These are phyloP conservation scores for Penicillium taxi DNA, from an alignment of 495 filamentous ascomycete genomes.

Conservation along the genomic window DNA sequence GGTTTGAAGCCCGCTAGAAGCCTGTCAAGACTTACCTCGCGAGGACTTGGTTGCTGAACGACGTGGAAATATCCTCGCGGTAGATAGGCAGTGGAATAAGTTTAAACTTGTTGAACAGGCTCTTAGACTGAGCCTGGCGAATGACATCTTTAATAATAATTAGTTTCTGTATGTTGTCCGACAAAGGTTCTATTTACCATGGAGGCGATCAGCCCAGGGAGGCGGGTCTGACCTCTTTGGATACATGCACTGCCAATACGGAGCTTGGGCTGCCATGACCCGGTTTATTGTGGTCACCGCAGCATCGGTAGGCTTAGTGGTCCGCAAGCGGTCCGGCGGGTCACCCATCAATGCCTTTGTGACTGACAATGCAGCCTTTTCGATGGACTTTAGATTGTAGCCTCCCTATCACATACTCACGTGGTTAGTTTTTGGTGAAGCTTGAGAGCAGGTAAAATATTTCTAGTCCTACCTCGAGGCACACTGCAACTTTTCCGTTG, in stretches of 20 bases:
- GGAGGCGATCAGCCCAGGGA: constrained; percentile 42
- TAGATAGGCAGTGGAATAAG: constrained; percentile 72
- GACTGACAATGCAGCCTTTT: constrained; percentile 83
- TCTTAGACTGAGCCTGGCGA: constrained; percentile 60
- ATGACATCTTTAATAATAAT: constrained; percentile 52
- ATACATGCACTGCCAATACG: constrained; percentile 53
- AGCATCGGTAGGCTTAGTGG: constrained; percentile 32
- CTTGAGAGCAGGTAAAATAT: background rate
- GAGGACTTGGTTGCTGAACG: constrained; percentile 83
- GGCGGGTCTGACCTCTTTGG: constrained; percentile 33
- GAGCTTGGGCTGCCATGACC: constrained; percentile 49
- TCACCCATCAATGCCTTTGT: constrained; percentile 92
- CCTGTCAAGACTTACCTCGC: constrained; percentile 50
- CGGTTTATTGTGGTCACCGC: constrained; percentile 43
- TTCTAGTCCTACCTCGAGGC: constrained; percentile 56
- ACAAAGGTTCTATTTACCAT: constrained; percentile 33
- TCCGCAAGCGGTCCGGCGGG: constrained; percentile 66
- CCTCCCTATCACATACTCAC: constrained; percentile 53
- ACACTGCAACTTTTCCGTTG: constrained; percentile 80
- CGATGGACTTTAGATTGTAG: constrained; percentile 89
- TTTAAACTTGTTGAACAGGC: constrained; percentile 58
- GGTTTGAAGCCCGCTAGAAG: background rate
- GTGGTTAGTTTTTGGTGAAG: background rate
- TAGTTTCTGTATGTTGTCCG: background rate
- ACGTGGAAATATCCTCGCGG: constrained; percentile 58